phyloP scores from a whole-genome alignment of 176 grass and related monocot genomes.

The Olyra latifolia region DNA sequence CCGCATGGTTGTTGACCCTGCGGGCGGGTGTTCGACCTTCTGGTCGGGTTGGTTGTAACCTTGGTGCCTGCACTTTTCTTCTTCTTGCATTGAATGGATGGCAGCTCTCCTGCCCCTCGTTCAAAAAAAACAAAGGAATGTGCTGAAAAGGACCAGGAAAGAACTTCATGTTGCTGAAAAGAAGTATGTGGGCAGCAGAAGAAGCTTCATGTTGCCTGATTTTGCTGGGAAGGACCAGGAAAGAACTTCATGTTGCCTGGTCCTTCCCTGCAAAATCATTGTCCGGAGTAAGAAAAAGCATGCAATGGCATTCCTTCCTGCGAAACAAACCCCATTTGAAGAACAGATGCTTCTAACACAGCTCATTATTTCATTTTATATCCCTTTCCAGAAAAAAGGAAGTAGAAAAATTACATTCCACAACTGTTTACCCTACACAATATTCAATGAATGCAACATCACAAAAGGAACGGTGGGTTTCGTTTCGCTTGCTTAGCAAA shows the following conservation, averaged over 20 bases:
- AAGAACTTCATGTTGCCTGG: too few species aligned
- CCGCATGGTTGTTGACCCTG: too few species aligned
- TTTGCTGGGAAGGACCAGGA: too few species aligned
- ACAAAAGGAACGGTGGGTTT: background rate
- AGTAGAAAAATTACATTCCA: background rate
- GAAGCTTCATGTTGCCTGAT: too few species aligned
- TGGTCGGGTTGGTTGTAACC: too few species aligned
- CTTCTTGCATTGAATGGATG: too few species aligned
- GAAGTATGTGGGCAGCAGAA: constrained; percentile 40
- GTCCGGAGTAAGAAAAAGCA: constrained; percentile 95
- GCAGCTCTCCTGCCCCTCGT: too few species aligned
- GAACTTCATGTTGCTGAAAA: constrained; percentile 53
- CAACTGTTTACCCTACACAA: too few species aligned
- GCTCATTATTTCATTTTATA: background rate
- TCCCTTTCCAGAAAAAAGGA: background rate
- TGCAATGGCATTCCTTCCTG: constrained; percentile 98
- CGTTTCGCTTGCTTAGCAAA: background rate
- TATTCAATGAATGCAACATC: too few species aligned
- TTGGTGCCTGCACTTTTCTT: too few species aligned
- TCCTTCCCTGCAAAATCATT: constrained; percentile 92
- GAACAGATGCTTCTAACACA: background rate
- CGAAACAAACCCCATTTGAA: constrained; percentile 16
- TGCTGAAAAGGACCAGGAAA: constrained; percentile 57
- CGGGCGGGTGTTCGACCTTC: too few species aligned
- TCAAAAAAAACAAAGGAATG: too few species aligned